phyloP scores from a whole-genome alignment of 305 asterid species.

The Coffea humblotiana region DNA sequence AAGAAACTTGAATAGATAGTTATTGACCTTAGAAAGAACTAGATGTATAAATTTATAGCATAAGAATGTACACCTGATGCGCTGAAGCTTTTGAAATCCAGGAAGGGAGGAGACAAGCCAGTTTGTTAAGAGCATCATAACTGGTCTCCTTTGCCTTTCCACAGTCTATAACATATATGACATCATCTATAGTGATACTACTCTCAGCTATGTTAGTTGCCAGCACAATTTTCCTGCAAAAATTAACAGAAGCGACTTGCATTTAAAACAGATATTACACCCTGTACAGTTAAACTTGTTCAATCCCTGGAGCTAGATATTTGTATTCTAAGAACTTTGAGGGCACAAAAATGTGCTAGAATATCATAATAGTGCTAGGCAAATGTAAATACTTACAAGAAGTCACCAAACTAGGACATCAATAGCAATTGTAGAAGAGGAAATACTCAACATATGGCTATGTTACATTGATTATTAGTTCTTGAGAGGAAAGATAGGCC shows the following conservation, averaged over 20 bases:
- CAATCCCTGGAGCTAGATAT: background rate
- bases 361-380: background rate
- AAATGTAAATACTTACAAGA: background rate
- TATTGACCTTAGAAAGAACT: background rate
- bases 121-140: slow-evolving; percentile 93
- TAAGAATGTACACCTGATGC: slow-evolving; percentile 60
- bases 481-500: too few relatives aligned
- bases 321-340: background rate
- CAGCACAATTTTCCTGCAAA: slow-evolving; percentile 82
- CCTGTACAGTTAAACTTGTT: background rate
- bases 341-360: background rate
- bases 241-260: background rate
- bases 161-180: slow-evolving; percentile 88
- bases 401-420: background rate
- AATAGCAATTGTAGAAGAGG: background rate
- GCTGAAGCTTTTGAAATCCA: slow-evolving; percentile 99
- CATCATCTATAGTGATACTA: slow-evolving; percentile 96
- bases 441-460: background rate
- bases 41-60: background rate
- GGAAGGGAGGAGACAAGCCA: slow-evolving; percentile 90
- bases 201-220: slow-evolving; percentile 99
- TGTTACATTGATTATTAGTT: background rate
- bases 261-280: background rate
- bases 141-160: slow-evolving; percentile 98
- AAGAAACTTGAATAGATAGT: background rate